Evolutionary conservation across 768 basidiomycete genomes (phyloP).

Genomic region (Sistotremastrum niveocremeum): DNA sequence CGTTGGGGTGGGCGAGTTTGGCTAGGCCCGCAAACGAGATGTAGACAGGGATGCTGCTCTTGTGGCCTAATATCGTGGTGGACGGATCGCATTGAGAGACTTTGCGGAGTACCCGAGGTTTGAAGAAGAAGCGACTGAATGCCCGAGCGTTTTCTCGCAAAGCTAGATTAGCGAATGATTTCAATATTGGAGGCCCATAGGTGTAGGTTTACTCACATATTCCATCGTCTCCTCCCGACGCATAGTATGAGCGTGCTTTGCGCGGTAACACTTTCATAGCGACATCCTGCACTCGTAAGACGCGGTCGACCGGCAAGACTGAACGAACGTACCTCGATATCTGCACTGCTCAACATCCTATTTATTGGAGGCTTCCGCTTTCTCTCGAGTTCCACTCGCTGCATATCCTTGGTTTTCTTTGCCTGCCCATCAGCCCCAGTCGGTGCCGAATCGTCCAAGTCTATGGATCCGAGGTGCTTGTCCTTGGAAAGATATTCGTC

Average conservation of each 20-base stretch:
- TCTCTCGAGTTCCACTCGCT: conserved; percentile 12
- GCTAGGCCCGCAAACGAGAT: conserved; percentile 24
- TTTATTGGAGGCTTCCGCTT: conserved; percentile 16
- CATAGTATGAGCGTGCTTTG: conserved; percentile 28
- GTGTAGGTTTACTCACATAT: conserved; percentile 11
- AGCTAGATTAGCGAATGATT: too few relatives aligned
- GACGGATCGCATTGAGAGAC: conserved; percentile 6
- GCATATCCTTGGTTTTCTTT: conserved; percentile 15
- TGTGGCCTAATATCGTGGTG: conserved; percentile 14
- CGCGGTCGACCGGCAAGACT: too few relatives aligned
- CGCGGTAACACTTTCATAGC: conserved; percentile 24
- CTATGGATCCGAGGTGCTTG: conserved; percentile 22
- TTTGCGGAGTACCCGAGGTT: conserved; percentile 22
- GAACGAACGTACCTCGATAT: conserved; percentile 21
- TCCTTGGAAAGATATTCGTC: conserved; percentile 19
- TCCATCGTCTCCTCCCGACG: conserved; percentile 30
- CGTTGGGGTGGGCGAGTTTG: conserved; percentile 25
- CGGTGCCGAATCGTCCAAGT: conserved; percentile 8
- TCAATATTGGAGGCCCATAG: background rate
- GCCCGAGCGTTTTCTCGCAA: conserved; percentile 16
- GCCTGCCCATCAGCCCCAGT: conserved; percentile 4
- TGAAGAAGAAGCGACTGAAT: conserved; percentile 29
- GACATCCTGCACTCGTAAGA: conserved; percentile 12
- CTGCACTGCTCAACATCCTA: conserved; percentile 26
- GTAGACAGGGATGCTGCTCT: conserved; percentile 21